Percentiles rank a stretch among this genome's conserved stretches.
Conservation (phyloP, 2,329 filamentous ascomycete genomes). For the Penicillium palitans region DNA sequence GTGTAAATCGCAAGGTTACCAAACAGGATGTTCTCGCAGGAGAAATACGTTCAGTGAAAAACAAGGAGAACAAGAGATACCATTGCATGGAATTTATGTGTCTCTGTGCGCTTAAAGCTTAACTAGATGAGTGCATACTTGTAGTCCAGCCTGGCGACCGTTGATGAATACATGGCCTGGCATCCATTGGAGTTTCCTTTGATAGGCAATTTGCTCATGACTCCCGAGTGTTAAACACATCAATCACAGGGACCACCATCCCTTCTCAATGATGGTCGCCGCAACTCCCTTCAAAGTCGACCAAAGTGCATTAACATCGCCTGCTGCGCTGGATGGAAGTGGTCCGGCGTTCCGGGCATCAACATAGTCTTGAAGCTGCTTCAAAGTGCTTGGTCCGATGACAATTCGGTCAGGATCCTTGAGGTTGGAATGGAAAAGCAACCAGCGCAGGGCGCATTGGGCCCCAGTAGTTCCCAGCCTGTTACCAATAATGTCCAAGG, state of each 20-base stretch:
- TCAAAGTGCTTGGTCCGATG: constrained; percentile 2
- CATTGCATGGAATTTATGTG: not conserved
- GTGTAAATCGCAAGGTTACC: not conserved
- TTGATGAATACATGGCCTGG: not conserved
- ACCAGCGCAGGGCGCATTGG: constrained; percentile 4
- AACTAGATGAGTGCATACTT: not conserved
- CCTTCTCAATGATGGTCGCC: not conserved
- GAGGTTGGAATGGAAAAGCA: constrained; percentile 5
- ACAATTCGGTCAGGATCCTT: constrained; percentile 1
- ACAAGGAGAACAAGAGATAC: not conserved
- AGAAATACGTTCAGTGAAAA: not conserved
- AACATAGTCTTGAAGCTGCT: constrained; percentile 4
- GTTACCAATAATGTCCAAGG: not conserved
- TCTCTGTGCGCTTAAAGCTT: not conserved
- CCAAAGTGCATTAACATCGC: not conserved
- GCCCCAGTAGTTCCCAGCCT: not conserved
- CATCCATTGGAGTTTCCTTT: not conserved
- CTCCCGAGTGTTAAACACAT: not conserved
- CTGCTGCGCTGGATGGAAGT: not conserved
- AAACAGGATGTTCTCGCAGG: not conserved
- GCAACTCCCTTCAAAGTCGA: not conserved
- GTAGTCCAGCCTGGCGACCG: not conserved
- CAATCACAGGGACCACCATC: constrained; percentile 8
- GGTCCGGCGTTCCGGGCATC: not conserved
- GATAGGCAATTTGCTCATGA: not conserved